phyloP scores from a whole-genome alignment of 2,329 filamentous ascomycete genomes.

The Escovopsis sp. region DNA sequence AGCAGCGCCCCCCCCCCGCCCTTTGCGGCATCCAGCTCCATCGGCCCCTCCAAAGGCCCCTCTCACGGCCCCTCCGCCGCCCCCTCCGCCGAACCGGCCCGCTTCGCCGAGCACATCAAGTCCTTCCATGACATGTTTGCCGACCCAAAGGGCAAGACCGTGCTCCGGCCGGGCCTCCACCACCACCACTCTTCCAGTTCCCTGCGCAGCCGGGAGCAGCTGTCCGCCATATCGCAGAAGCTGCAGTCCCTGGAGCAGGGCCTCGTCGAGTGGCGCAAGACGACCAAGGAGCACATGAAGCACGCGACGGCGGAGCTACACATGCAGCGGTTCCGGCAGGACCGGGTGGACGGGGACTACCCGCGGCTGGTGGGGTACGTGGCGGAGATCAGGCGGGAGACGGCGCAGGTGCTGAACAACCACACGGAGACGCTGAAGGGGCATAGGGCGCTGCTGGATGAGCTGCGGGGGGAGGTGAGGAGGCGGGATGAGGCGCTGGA shows the following conservation, averaged over 20 bases:
- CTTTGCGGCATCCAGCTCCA: too few species aligned
- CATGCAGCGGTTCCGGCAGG: too few species aligned
- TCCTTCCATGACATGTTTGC: conserved; percentile 2
- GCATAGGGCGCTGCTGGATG: conserved; percentile 1
- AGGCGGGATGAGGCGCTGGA: conserved; percentile 1
- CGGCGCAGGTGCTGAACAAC: too few species aligned
- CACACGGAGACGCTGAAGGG: neutral
- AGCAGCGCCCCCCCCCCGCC: too few species aligned
- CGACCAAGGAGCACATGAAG: neutral
- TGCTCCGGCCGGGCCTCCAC: neutral
- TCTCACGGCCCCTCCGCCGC: too few species aligned
- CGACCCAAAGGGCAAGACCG: neutral
- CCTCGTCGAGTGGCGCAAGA: neutral
- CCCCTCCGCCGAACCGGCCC: too few species aligned
- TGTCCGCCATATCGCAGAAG: neutral
- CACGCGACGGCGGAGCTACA: too few species aligned
- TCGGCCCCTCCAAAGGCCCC: too few species aligned
- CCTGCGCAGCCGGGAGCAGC: neutral
- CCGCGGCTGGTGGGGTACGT: too few species aligned
- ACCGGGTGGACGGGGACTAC: too few species aligned
- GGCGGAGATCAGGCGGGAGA: neutral
- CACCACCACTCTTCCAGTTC: neutral
- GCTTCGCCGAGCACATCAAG: neutral
- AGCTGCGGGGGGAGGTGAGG: neutral
- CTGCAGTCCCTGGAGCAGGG: neutral